A percentile compares a stretch with the other conserved stretches of the same genome.
These are phyloP conservation scores for Saxophila tyrrhenica DNA, from an alignment of 495 filamentous ascomycete species.

Conservation along the genomic window DNA sequence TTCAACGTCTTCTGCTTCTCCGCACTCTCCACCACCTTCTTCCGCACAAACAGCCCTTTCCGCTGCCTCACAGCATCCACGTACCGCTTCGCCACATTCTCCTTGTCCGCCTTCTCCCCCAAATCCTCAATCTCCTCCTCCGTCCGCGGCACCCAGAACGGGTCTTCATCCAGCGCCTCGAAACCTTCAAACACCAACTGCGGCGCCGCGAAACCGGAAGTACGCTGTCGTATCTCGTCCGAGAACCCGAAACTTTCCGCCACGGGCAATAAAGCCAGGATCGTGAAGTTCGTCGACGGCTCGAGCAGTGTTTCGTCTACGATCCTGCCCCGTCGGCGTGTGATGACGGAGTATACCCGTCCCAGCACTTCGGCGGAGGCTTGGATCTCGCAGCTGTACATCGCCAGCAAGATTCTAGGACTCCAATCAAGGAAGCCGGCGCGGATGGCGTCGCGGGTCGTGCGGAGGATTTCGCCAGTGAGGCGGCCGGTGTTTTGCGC, in stretches of 20 bases:
- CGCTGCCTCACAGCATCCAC: conserved; percentile 75
- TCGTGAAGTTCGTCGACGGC: conserved; percentile 92
- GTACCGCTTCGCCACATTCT: conserved; percentile 93
- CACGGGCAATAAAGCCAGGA: conserved; percentile 73
- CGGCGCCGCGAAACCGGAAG: conserved; percentile 78
- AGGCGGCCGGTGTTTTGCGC: conserved; percentile 64
- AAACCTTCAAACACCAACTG: conserved; percentile 90
- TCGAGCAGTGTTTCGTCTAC: conserved; percentile 85
- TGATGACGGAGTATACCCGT: conserved; percentile 86
- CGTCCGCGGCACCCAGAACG: conserved; percentile 93
- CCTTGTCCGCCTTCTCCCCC: conserved; percentile 79
- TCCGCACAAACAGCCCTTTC: conserved; percentile 77
- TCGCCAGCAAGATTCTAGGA: conserved; percentile 84
- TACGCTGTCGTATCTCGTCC: conserved; percentile 91
- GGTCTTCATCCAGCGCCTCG: conserved; percentile 82
- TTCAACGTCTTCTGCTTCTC: conserved; percentile 99
- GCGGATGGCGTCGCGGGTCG: conserved; percentile 71
- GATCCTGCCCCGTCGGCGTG: conserved; percentile 78
- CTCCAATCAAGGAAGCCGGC: conserved; percentile 92
- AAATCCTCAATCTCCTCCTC: conserved; percentile 96
- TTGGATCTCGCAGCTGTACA: conserved; percentile 97
- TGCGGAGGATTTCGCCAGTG: conserved; percentile 83
- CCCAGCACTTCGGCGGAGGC: conserved; percentile 93
- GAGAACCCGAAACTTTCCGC: conserved; percentile 92
- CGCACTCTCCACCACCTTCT: conserved; percentile 70